Evolutionary conservation across 2,329 filamentous ascomycete species (phyloP).

Genomic region (Phaeosphaeria sp.): DNA sequence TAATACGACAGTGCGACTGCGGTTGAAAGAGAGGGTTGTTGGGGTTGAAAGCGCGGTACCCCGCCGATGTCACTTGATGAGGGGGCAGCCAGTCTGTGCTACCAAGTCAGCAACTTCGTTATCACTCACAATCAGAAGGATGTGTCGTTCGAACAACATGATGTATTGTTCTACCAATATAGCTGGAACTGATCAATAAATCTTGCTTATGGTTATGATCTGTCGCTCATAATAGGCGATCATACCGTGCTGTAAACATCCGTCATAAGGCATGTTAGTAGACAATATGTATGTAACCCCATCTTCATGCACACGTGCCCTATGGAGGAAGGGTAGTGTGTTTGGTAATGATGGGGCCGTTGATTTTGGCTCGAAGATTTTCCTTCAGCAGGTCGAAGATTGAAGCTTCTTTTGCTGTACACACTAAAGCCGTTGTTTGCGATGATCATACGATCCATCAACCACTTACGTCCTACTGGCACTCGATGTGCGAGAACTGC

Average conservation of each 20-base stretch:
- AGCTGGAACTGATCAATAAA: background rate
- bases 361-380: slow-evolving; percentile 69
- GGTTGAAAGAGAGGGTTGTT: slow-evolving; percentile 3
- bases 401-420: slow-evolving; percentile 69
- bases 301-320: slow-evolving; percentile 69
- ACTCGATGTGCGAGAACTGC: slow-evolving; percentile 4
- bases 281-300: slow-evolving; percentile 62
- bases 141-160: slow-evolving; percentile 4
- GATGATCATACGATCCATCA: slow-evolving; percentile 22
- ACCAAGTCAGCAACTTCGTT: slow-evolving; percentile 13
- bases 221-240: too few species aligned
- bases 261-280: too few species aligned
- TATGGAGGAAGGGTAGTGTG: slow-evolving; percentile 61
- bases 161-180: slow-evolving; percentile 8
- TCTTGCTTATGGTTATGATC: too few species aligned
- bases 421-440: slow-evolving; percentile 68
- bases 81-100: slow-evolving; percentile 10
- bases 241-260: too few species aligned
- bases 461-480: slow-evolving; percentile 8
- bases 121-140: background rate
- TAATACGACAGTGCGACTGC: background rate
- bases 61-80: slow-evolving; percentile 15
- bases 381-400: slow-evolving; percentile 73
- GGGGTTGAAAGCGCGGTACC: slow-evolving; percentile 21
- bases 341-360: slow-evolving; percentile 69